Evolutionary conservation across 805 yeast species (phyloP).

Genomic region (Wickerhamiella kurtzmanii): DNA sequence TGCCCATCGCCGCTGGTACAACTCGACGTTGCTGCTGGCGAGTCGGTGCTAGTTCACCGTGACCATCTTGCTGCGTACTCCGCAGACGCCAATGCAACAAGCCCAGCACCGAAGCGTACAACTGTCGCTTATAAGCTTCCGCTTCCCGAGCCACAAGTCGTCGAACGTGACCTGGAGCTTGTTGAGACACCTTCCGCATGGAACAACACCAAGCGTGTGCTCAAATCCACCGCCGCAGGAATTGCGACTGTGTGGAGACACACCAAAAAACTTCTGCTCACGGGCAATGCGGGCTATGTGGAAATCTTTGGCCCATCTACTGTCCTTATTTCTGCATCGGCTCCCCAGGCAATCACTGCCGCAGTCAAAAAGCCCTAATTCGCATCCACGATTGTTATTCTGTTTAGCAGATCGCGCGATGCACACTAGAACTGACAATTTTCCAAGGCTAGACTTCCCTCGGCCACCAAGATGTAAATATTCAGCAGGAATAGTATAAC

Average conservation of each 20-base stretch:
- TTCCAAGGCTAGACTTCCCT: no score
- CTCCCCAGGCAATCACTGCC: background rate
- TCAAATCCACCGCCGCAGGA: background rate
- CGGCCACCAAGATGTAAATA: background rate
- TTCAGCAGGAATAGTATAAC: background rate
- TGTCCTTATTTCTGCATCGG: constrained; percentile 15
- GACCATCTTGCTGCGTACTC: constrained; percentile 32
- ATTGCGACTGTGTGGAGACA: background rate
- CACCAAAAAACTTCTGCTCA: background rate
- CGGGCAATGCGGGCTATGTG: constrained; percentile 12
- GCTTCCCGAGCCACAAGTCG: background rate
- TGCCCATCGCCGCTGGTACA: constrained; percentile 31
- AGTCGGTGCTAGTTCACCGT: constrained; percentile 30
- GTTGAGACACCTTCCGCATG: background rate
- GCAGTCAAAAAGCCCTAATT: background rate
- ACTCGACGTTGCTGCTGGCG: constrained; percentile 28
- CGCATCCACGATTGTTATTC: background rate
- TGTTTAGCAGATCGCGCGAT: background rate
- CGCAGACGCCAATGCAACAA: constrained; percentile 15
- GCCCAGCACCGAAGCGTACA: constrained; percentile 3
- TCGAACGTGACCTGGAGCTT: background rate
- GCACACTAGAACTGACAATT: background rate
- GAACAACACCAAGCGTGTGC: constrained; percentile 1
- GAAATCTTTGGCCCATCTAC: constrained; percentile 18
- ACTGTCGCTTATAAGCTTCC: constrained; percentile 5